Evolutionary conservation across 1,139 yeast species (phyloP).

Genomic region (Scheffersomyces insectosa): DNA sequence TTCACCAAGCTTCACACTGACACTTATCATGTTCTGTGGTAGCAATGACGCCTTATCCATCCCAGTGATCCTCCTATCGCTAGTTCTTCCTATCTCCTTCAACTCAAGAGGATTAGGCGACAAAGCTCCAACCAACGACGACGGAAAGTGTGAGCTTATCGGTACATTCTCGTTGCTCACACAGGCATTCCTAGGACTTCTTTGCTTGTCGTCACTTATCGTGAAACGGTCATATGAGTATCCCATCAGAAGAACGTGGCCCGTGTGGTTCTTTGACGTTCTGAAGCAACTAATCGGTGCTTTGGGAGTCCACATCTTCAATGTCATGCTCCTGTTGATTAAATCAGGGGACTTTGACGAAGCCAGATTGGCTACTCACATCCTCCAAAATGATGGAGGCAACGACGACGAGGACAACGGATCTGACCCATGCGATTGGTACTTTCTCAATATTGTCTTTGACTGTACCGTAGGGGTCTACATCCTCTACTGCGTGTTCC

Average conservation of each 20-base stretch:
- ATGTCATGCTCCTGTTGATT: conserved; percentile 68
- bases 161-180: conserved; percentile 72
- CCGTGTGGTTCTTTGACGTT: conserved; percentile 87
- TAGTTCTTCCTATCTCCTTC: conserved; percentile 9
- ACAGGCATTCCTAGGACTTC: conserved; percentile 67
- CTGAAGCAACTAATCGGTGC: conserved; percentile 89
- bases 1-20: too few species aligned
- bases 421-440: conserved; percentile 79
- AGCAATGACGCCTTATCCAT: not conserved
- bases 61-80: conserved; percentile 9
- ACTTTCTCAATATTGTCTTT: conserved; percentile 79
- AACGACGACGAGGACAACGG: conserved; percentile 22
- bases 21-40: too few species aligned
- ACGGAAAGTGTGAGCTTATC: conserved; percentile 56
- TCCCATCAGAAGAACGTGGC: conserved; percentile 81
- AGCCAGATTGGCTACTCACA: not conserved
- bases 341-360: conserved; percentile 26
- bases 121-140: conserved; percentile 5
- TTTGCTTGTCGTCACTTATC: conserved; percentile 73
- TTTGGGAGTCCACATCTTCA: conserved; percentile 76
- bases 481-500: conserved; percentile 59
- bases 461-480: conserved; percentile 98
- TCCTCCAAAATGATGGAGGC: conserved; percentile 3
- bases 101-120: not conserved
- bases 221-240: conserved; percentile 75